phyloP scores from a whole-genome alignment of 2,329 filamentous ascomycete species.

The Fusarium tanahbumbuense region DNA sequence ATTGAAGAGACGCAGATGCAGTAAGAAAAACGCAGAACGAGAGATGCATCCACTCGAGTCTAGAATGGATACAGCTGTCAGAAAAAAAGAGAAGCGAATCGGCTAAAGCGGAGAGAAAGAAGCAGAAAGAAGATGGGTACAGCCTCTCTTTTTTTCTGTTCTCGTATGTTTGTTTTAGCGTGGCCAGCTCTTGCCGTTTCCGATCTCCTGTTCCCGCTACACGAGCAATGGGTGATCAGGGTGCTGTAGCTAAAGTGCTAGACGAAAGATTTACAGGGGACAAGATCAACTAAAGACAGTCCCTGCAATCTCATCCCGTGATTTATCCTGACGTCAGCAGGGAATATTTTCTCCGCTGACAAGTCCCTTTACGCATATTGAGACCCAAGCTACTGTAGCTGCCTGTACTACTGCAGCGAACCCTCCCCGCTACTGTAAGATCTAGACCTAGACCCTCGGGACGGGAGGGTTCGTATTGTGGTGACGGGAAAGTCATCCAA shows the following conservation, averaged over 20 bases:
- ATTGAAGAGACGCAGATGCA: neutral
- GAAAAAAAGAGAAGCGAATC: neutral
- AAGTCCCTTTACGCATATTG: constrained; percentile 25
- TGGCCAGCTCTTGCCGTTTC: constrained; percentile 1
- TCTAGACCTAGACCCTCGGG: constrained; percentile 21
- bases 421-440: neutral
- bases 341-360: constrained; percentile 10
- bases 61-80: constrained; percentile 4
- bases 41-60: neutral
- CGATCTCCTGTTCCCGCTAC: neutral
- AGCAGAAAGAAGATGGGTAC: neutral
- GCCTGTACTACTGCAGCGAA: neutral
- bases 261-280: neutral
- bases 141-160: neutral
- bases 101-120: constrained; percentile 4
- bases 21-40: neutral
- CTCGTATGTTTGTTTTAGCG: constrained; percentile 15
- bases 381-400: neutral
- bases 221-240: neutral
- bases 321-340: constrained; percentile 27
- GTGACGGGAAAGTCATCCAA: neutral
- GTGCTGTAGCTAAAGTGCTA: neutral
- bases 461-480: constrained; percentile 14
- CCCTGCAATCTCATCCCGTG: neutral
- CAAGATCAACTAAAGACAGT: neutral